Evolutionary conservation across 495 filamentous ascomycete species (phyloP).

Genomic region (Talaromyces proteolyticus): DNA sequence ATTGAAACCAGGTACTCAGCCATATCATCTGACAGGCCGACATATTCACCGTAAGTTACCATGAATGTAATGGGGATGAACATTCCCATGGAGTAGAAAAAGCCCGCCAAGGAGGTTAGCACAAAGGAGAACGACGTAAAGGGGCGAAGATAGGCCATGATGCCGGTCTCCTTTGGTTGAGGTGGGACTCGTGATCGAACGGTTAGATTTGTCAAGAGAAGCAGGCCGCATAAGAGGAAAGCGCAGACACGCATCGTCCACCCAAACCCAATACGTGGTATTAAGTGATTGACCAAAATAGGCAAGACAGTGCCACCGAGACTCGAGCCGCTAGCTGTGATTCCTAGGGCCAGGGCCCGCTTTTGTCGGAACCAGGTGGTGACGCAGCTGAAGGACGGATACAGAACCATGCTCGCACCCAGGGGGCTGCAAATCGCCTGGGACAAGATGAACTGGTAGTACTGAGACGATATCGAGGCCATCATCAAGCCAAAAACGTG

Average conservation of each 20-base stretch:
- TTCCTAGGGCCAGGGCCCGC: conserved; percentile 64
- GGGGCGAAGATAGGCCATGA: conserved; percentile 53
- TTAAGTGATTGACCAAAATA: conserved; percentile 67
- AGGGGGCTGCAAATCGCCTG: conserved; percentile 34
- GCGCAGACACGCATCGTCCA: conserved; percentile 70
- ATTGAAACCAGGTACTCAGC: conserved; percentile 63
- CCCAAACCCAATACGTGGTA: conserved; percentile 56
- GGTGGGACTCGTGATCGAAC: conserved; percentile 60
- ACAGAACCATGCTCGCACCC: conserved; percentile 57
- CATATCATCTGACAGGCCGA: conserved; percentile 53
- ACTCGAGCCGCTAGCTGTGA: conserved; percentile 60
- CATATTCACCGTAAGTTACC: conserved; percentile 43
- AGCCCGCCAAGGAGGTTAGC: not conserved
- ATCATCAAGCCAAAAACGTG: conserved; percentile 72
- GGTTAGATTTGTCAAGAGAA: conserved; percentile 57
- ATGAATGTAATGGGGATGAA: conserved; percentile 75
- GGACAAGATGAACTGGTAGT: conserved; percentile 42
- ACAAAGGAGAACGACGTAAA: conserved; percentile 38
- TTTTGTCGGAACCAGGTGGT: conserved; percentile 66
- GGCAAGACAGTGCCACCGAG: conserved; percentile 45
- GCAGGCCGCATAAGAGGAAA: conserved; percentile 60
- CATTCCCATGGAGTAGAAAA: conserved; percentile 17
- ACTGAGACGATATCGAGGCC: conserved; percentile 42
- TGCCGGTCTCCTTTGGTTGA: conserved; percentile 38
- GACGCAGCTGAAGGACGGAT: conserved; percentile 48